Evolutionary conservation across 148 eudicot species (phyloP), one percentile per base, ranked within the genome.

Genomic region (Bassia scoparia): DNA sequence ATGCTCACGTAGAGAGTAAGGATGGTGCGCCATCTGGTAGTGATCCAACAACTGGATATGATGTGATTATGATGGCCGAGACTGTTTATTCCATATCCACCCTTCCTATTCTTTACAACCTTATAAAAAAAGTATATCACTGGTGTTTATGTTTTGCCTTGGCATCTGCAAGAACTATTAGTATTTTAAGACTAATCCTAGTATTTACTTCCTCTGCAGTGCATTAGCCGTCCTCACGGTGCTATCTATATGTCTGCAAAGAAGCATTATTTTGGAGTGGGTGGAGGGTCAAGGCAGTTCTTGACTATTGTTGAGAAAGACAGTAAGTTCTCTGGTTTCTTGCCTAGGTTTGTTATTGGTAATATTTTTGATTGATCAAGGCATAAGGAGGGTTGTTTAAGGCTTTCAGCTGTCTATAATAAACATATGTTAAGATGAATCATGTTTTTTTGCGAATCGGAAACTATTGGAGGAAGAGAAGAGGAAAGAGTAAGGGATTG

Each of bases 201-300:
- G 21, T 15, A 65, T 61, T 58, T 75, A 31, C n/a, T 64, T 52
- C 48, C 29, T 70, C 58, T 80, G 24, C 82, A 94, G 99, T 87
- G 96, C 72, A 64, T 88, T 54, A 81, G 81, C 70, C 74, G 35
- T 75, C 87, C 92, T 31, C 70, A 79, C 77, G 96, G 97, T 78
- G 86, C 87, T 74, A 85, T 92, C 54, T 95, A 91, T 78, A 82
- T 95, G 89, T 93, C 99, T 44, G 99, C 93, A 56, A 95, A 95
- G 85, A 95, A 92, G 80, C 82, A 95, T 79, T 95, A 95, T 79
- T 95, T 95, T 74, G 99, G 99, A 53, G 99, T 95, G 54, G 99
- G 99, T 53, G 99, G 99, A 43, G 99, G 99, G 74, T 86, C 99
- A 49, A 86, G 97, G 78, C 85, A 82, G 20, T 95, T 95, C 74